Conservation (phyloP, 192 early-diverging fungal species). For the Ambispora gerdemannii region DNA sequence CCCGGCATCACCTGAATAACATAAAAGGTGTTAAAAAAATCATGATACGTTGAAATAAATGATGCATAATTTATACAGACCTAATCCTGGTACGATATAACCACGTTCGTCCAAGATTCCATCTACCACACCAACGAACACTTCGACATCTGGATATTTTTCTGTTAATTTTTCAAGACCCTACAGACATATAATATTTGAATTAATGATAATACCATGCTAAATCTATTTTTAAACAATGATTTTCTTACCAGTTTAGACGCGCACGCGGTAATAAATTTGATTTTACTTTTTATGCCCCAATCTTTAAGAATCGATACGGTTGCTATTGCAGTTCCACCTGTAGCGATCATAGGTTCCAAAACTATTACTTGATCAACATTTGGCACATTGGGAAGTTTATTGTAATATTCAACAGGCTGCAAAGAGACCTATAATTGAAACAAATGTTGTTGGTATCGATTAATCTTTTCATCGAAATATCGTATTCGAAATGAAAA, state of each 20-base stretch:
- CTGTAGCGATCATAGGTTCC: slow-evolving; percentile 84
- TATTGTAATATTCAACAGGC: slow-evolving; percentile 94
- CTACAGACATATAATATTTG: slow-evolving; percentile 33
- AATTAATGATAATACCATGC: not conserved
- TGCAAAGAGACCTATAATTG: slow-evolving; percentile 58
- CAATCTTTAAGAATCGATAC: slow-evolving; percentile 77
- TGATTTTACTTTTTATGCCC: slow-evolving; percentile 65
- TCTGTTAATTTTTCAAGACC: slow-evolving; percentile 35
- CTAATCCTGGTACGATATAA: slow-evolving; percentile 53
- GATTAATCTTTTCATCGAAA: too few species aligned
- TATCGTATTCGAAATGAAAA: not conserved
- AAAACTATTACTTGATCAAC: slow-evolving; percentile 70
- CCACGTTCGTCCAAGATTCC: slow-evolving; percentile 54
- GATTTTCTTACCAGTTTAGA: slow-evolving; percentile 49
- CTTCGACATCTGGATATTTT: slow-evolving; percentile 53
- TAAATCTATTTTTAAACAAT: slow-evolving; percentile 24
- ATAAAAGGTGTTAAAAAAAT: slow-evolving; percentile 36
- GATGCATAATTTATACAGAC: slow-evolving; percentile 8
- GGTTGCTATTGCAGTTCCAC: slow-evolving; percentile 73
- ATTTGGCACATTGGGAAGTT: slow-evolving; percentile 66
- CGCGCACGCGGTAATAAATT: slow-evolving; percentile 63
- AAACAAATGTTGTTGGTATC: not conserved
- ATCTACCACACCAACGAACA: slow-evolving; percentile 59
- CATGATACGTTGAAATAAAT: not conserved
- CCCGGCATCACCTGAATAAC: slow-evolving; percentile 62